Base-by-base conservation (phyloP, 805 yeast genomes). In the Grigorovia transvaalensis region DNA sequence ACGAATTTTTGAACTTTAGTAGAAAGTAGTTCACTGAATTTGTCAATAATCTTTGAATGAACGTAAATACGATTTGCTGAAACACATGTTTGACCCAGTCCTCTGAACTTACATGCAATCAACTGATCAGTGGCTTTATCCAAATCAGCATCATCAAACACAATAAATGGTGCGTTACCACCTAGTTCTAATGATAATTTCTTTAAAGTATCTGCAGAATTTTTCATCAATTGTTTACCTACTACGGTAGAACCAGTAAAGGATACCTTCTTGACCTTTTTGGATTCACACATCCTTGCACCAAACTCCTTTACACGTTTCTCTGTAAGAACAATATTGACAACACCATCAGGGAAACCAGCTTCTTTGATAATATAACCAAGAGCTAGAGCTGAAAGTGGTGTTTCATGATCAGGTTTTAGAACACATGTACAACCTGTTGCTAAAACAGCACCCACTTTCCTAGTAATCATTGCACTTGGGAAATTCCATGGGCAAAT, bases 401-500 rank as follows among this genome's bases (percentile, higher is more conserved):
- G 86, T 15, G 84, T 80, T 60, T 77, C 79, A 9, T 78, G 75
- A 57, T 79, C 84, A 20, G 85, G 85, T 62, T 81, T 81, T 54
- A 80, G 63, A 41, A 81, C 76, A 15, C 78, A 71, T 6, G 84
- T 79, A 61, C 84, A 79, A 9, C 85, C 85, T 18, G 76, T 81
- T n/a, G 84, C 84, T 45, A 80, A 65, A 0, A 84, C 84, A 30
- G 85, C 82, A 23, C 78, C 84, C 4, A 78, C 79, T 57, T 82
- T 81, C 57, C 85, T 73, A 9, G 84, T 76, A 49, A 81, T 79
- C 85, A 81, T 81, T 15, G 84, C 85, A 53, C 74, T 69, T 33
- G 87, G 87, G 70, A 81, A 81, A 64, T 81, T 81, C 78, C 83
- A 81, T 33, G 86, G 86, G 51, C 82, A 77, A 56, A 81, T 76